Percentiles rank a stretch among this genome's conserved stretches.
These are phyloP conservation scores for Rhododendron ovatum DNA, from an alignment of 148 eudicot genomes.

Conservation along the genomic window DNA sequence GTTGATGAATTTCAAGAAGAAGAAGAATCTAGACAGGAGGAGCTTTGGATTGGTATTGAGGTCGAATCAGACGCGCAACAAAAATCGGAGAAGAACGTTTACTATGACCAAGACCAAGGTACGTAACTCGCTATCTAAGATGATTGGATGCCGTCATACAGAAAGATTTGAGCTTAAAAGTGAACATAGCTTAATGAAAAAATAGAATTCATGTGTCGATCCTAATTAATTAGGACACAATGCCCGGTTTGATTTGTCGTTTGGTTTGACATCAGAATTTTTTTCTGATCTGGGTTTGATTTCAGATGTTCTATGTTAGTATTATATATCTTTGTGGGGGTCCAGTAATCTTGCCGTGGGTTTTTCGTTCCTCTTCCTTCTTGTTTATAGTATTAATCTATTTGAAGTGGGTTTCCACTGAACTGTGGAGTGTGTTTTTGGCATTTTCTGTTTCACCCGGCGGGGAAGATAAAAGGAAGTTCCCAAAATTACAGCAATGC, in stretches of 20 bases:
- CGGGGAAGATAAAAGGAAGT: neutral
- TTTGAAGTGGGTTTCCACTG: neutral
- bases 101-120: conserved; percentile 11
- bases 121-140: neutral
- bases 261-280: too few species aligned
- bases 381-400: neutral
- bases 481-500: neutral
- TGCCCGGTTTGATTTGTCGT: too few species aligned
- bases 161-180: too few species aligned
- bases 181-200: too few species aligned
- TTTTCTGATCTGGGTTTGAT: neutral
- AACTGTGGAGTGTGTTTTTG: neutral
- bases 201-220: too few species aligned
- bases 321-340: neutral
- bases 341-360: neutral
- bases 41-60: neutral
- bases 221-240: neutral
- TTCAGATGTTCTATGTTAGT: neutral
- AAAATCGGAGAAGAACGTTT: conserved; percentile 4
- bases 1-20: neutral
- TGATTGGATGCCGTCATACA: too few species aligned
- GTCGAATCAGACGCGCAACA: neutral
- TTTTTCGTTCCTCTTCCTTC: neutral
- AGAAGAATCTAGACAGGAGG: neutral
- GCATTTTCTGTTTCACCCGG: neutral